Evolutionary conservation across 2,329 filamentous ascomycete species (phyloP), one percentile per base, ranked within the genome.

Genomic region (Fusarium ramigenum): DNA sequence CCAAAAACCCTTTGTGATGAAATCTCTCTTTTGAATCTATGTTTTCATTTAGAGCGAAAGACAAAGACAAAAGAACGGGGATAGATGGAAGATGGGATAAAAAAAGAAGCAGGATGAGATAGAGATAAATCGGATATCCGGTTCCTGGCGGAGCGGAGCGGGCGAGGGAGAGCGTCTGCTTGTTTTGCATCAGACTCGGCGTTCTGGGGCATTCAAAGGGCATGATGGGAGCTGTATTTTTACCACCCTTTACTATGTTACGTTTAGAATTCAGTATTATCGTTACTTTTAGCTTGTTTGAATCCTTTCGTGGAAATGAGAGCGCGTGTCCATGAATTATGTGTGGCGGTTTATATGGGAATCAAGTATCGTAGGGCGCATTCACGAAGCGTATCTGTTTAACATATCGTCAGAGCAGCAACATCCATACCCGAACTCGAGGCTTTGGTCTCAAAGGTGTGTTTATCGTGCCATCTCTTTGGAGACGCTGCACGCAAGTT

Each of bases 121-220:
- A 59, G 40, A 61, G 52, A 63, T 59, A 56, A 46, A 73, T 50
- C 62, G 60, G 63, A 71, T 74, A 71, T 74, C 62, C 52, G 62
- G 62, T 71, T 52, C 70, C 66, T 47, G 70, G 44, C 70, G 54
- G 62, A 63, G 58, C 66, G 66, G 70, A 63, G 58, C 66, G 70
- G 70, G 66, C 71, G 58, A 70, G 59, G 59, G 37, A 40, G 58
- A 73, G 70, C 70, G 72, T 74, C 68, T 74, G 75, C 71, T 75
- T 65, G 65, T 65, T 74, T 77, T 78, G 76, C 76, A 78, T 78
- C 76, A 78, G 76, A 78, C 74, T 73, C 66, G 76, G 76, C 76
- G 76, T 78, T 78, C 70, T 74, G 76, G 76, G 76, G 75, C 72
- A 74, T 77, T 65, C 54, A 75, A 74, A 77, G 72, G 76, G 75